Evolutionary conservation across 2,329 filamentous ascomycete species (phyloP).

Genomic region (Dryadomyces quercus-mongolicae): DNA sequence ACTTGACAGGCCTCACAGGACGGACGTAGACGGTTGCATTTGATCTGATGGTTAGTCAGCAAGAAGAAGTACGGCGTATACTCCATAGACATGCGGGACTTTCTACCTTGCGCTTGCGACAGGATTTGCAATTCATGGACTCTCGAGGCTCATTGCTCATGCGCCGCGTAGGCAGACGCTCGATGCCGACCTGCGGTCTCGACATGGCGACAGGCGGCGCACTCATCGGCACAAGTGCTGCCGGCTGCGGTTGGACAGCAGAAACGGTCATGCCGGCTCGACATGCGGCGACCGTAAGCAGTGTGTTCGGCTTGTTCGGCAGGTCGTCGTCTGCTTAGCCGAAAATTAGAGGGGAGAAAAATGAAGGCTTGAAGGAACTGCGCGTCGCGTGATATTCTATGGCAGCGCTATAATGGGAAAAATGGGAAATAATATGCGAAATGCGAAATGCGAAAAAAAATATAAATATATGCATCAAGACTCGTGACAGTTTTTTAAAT

Average conservation of each 20-base stretch:
- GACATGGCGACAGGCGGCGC: constrained; percentile 46
- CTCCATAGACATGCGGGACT: not conserved
- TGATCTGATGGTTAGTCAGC: constrained; percentile 49
- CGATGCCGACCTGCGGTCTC: constrained; percentile 69
- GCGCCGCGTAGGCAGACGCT: constrained; percentile 60
- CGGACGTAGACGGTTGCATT: constrained; percentile 76
- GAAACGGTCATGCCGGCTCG: constrained; percentile 25
- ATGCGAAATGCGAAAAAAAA: too few relatives aligned
- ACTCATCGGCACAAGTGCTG: constrained; percentile 22
- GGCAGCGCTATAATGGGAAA: too few relatives aligned
- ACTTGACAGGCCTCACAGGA: constrained; percentile 83
- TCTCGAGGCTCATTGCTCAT: constrained; percentile 67
- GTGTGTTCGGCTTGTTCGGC: not conserved
- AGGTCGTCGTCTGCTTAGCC: not conserved
- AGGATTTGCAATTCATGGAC: constrained; percentile 94
- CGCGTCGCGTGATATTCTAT: too few relatives aligned
- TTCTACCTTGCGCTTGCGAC: constrained; percentile 77
- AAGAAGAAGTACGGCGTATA: too few relatives aligned
- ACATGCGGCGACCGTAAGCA: not conserved
- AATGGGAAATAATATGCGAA: too few relatives aligned
- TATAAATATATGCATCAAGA: too few relatives aligned
- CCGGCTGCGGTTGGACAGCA: constrained; percentile 27
- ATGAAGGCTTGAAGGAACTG: too few relatives aligned
- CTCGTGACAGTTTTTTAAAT: too few relatives aligned
- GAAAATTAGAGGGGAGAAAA: not conserved